These are phyloP conservation scores for Cucurbita ficifolia DNA, from an alignment of 306 rosid species.

Conservation along the genomic window DNA sequence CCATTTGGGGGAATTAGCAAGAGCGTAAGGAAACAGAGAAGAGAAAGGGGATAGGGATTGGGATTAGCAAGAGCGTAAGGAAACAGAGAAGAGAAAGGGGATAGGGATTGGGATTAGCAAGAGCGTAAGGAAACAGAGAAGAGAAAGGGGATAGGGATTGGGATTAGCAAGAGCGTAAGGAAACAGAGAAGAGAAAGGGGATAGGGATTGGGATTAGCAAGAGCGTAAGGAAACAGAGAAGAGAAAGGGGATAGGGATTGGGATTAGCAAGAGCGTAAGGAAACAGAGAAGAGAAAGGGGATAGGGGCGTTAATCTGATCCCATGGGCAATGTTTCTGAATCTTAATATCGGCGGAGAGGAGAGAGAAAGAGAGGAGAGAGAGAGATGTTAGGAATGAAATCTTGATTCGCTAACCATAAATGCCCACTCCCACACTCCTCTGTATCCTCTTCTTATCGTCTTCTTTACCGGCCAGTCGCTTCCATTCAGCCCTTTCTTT, in stretches of 20 bases:
- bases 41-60: neutral
- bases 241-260: too few relatives aligned
- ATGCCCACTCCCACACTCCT: neutral
- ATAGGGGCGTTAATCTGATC: neutral
- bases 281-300: too few relatives aligned
- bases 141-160: too few relatives aligned
- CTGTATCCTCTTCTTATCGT: neutral
- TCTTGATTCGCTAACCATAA: neutral
- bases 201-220: too few relatives aligned
- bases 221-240: too few relatives aligned
- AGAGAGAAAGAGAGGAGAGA: neutral
- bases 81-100: too few relatives aligned
- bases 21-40: neutral
- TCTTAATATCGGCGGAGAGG: neutral
- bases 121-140: too few relatives aligned
- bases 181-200: too few relatives aligned
- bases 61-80: too few relatives aligned
- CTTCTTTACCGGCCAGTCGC: neutral
- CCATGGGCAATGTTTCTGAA: neutral
- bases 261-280: too few relatives aligned
- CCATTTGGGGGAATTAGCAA: neutral
- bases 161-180: too few relatives aligned
- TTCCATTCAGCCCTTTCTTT: neutral
- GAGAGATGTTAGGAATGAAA: neutral
- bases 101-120: too few relatives aligned